Evolutionary conservation across 345 rosid species (phyloP), one percentile per base, ranked within the genome.

Genomic region (Acer negundo): DNA sequence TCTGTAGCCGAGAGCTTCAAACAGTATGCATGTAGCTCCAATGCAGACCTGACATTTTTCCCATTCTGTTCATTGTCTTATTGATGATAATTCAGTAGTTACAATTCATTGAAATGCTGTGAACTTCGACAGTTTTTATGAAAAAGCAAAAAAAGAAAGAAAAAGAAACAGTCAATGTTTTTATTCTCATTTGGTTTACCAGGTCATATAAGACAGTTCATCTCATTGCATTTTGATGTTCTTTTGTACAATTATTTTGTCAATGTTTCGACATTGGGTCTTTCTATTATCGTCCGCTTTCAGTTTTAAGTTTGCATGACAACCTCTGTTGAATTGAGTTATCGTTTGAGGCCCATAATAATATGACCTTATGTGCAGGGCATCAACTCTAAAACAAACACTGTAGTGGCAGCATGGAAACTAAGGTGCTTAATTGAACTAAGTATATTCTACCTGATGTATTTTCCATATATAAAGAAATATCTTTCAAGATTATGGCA

Each of bases 351-450:
- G 69, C 46, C 20, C 55, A 59, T 51, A 56, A 23, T 75, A 13
- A 64, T 71, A 70, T 80, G 72, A 23, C 8, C 20, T 49, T 15
- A 44, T 47, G 12, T 70, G 78, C 88, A 89, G 90, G 86, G 78
- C 64, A 72, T 71, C 69, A 72, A 79, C 77, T 82, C 85, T 4
- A 65, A 69, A 51, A 75, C 81, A 56, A 77, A 74, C 49, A 84
- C 58, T 80, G 88, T 95, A 58, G 80, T 44, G 58, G 97, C 95
- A 10, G 82, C 85, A 7, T 95, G 98, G 97, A 89, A 88, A 75
- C 86, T 94, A 75, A 90, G 98, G 98, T 93, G 77, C 68, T 81
- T 77, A 12, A 68, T 46, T 77, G 23, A 51, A 23, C n/a, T 13
- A 38, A n/a, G 59, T 16, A 26, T 9, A 4, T 9, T 24, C 22